Evolutionary conservation across 2,329 filamentous ascomycete species (phyloP).

Genomic region (Botrytis deweyae): DNA sequence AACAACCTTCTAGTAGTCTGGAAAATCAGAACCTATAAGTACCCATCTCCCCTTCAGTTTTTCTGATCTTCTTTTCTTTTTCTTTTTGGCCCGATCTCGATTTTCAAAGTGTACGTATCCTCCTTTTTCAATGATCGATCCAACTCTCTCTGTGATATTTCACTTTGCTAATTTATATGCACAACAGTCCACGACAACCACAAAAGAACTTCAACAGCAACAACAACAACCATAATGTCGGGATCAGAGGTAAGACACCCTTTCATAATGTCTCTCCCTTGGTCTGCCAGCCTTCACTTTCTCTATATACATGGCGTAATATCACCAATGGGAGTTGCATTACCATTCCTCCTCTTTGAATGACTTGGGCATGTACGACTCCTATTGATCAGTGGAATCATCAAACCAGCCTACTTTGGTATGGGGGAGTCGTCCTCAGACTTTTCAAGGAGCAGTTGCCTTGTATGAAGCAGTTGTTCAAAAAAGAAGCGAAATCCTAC

Average conservation of each 20-base stretch:
- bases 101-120: not conserved
- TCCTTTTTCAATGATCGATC: not conserved
- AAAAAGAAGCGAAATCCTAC: not conserved
- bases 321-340: not conserved
- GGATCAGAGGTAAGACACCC: constrained; percentile 11
- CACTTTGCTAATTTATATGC: not conserved
- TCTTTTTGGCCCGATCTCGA: not conserved
- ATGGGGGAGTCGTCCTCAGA: not conserved
- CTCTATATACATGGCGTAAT: not conserved
- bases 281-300: not conserved
- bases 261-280: not conserved
- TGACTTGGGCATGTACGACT: not conserved
- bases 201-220: not conserved
- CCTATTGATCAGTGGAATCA: not conserved
- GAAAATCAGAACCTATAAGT: not conserved
- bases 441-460: not conserved
- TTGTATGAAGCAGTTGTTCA: not conserved
- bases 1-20: not conserved
- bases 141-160: not conserved
- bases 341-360: not conserved
- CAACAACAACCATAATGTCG: not conserved
- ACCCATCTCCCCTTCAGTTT: not conserved
- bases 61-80: not conserved
- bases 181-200: not conserved
- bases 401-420: constrained; percentile 10